Evolutionary conservation across 768 basidiomycete species (phyloP), one percentile per base, ranked within the genome.

Genomic region (Boletus sp.): DNA sequence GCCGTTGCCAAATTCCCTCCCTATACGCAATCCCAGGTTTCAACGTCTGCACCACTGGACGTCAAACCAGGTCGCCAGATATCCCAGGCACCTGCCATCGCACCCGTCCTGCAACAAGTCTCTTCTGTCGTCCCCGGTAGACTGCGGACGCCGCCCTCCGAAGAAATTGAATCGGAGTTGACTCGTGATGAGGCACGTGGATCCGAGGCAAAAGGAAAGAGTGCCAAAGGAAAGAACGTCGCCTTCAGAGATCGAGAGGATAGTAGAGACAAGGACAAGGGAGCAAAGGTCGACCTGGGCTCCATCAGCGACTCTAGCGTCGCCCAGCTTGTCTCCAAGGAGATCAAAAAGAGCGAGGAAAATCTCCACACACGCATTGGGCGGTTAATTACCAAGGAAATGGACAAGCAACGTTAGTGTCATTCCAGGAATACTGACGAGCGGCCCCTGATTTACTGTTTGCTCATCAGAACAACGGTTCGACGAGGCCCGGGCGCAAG

Each of bases 361-460:
- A 90, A 74, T 60, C 70, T 94, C 46, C 86, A 90, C 58, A 83
- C 70, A 37, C 83, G 86, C 44, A 84, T 94, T 54, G 85, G 85
- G n/a, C 83, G 87, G 41, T 73, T 92, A 48, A 84, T 94, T 59
- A 80, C 80, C 35, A 90, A 89, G 73, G 92, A 94, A 71, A 85
- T 94, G 79, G 92, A 93, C 65, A 93, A 87, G 72, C 90, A 93
- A 70, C 85, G 92, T 92, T 59, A 70, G 88, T 76, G 30, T 23
- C 64, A 40, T 51, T 52, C 19, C 45, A 43, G 51, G 40, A 49
- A 47, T 43, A 14, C 52, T 33, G 34, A 45, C 33, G 14, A 48
- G 47, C 23, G 45, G 30, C 15, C 7, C 47, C 50, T 63, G 33
- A 57, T 61, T 35, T 33, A 14, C n/a, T 32, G 21, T 39, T 21